Conservation (phyloP, 1,139 yeast species). For the Protomyces lactucae-debilis region DNA sequence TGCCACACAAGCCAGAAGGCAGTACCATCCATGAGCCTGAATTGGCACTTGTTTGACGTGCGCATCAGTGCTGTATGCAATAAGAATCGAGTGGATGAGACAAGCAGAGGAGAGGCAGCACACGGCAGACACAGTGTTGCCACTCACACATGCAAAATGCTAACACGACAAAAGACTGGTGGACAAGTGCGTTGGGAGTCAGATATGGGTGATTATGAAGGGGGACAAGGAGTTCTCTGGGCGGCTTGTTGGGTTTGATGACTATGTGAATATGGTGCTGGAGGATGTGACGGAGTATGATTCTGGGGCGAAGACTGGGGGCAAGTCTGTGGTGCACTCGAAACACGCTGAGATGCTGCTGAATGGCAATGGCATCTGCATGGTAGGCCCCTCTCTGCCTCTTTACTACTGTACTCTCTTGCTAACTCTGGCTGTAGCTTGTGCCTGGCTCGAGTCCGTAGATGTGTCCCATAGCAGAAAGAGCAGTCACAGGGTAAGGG, state of each 20-base stretch:
- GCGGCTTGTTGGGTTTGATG: conserved; percentile 85
- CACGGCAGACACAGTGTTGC: no score
- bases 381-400: conserved; percentile 45
- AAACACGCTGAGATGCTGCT: conserved; percentile 64
- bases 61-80: no score
- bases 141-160: no score
- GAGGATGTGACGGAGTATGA: conserved; percentile 67
- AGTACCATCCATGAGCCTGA: no score
- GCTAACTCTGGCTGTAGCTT: background rate
- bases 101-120: no score
- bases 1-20: no score
- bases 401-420: background rate
- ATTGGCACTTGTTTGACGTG: no score
- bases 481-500: background rate
- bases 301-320: conserved; percentile 38
- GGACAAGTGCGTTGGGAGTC: conserved; percentile 79
- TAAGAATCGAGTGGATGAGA: no score
- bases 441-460: background rate
- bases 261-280: conserved; percentile 81
- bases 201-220: conserved; percentile 72
- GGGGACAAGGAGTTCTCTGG: conserved; percentile 68
- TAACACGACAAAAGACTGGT: conserved; percentile 43
- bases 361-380: conserved; percentile 83
- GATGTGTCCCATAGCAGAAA: background rate
- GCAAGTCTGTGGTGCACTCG: conserved; percentile 37